Percentiles rank a stretch among this genome's conserved stretches.
These are phyloP conservation scores for Taxawa tesnikishii DNA, from an alignment of 2,329 filamentous ascomycete genomes.

Conservation along the genomic window DNA sequence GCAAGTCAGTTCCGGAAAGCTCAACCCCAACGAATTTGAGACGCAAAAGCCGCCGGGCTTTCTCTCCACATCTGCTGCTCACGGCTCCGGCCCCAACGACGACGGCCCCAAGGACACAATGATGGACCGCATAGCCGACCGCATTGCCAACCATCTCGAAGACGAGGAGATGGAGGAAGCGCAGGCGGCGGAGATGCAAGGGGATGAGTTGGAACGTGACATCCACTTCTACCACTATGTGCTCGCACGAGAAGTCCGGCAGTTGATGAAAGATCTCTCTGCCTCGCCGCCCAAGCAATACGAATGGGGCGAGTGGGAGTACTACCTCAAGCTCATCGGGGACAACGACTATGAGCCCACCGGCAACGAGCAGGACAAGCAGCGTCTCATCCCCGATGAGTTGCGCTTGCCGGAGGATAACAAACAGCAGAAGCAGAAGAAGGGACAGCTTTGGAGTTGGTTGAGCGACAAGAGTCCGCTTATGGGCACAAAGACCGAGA, in stretches of 20 bases:
- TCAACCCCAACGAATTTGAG: constrained; percentile 7
- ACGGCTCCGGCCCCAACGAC: background rate
- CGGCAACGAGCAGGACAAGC: constrained; percentile 9
- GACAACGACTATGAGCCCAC: constrained; percentile 20
- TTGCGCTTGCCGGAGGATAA: constrained; percentile 1
- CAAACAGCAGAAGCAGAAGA: constrained; percentile 8
- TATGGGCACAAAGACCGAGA: constrained; percentile 55
- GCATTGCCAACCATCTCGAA: constrained; percentile 26
- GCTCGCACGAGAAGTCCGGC: constrained; percentile 30
- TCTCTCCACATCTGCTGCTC: background rate
- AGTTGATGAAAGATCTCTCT: constrained; percentile 29
- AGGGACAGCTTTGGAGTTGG: constrained; percentile 52
- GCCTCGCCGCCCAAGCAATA: constrained; percentile 23
- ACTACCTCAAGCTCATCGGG: constrained; percentile 35
- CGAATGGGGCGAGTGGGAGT: constrained; percentile 31
- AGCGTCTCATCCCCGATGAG: constrained; percentile 8
- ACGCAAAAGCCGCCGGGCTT: constrained; percentile 9
- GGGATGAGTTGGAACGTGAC: constrained; percentile 32
- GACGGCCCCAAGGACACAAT: constrained; percentile 6
- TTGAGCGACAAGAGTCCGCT: constrained; percentile 56
- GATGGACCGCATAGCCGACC: constrained; percentile 13
- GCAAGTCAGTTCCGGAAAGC: constrained; percentile 9
- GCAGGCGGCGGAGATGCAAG: constrained; percentile 25
- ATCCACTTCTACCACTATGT: constrained; percentile 40
- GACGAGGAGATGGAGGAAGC: constrained; percentile 29